Evolutionary conservation across 2,329 filamentous ascomycete genomes (phyloP), one percentile per base, ranked within the genome.

Genomic region (Lachnellula occidentalis): DNA sequence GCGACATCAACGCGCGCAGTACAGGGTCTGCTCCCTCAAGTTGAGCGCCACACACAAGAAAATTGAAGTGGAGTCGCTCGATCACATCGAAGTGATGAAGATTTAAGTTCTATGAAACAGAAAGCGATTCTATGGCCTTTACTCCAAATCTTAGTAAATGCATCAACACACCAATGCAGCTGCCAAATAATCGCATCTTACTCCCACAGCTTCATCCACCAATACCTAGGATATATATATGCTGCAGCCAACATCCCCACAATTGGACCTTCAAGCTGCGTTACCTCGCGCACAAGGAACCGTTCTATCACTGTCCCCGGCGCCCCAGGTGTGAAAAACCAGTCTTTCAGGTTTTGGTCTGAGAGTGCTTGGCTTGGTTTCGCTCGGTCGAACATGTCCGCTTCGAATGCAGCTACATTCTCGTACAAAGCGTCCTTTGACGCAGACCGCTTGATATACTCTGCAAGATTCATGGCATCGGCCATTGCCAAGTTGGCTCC

Each of bases 401-500:
- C 24, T 45, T 61, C 59, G 19, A 53, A 58, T 4, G 8, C 15
- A 15, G 22, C 31, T 1, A 61, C 37, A 24, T 49, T 48, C 21
- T 41, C 45, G 22, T 46, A 21, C 41, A 59, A n/a, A 6, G 19
- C 19, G 5, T 12, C 45, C 14, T 36, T 50, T n/a, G 50, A 36
- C 4, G 31, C 19, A 11, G 34, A 42, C 9, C 45, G 46, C n/a
- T 4, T 15, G 15, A 76, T 61, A 54, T 72, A 73, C 69, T 70
- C 72, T 1, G 71, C 69, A 1, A 76, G 63, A 37, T 73, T 71
- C 47, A 72, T 65, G 1, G 69, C 71, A 55, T 76, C 74, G 2
- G 65, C 55, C 53, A 75, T 51, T 11, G 58, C 61, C 60, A 70
- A 63, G 50, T 72, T 73, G 2, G 65, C 67, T 15, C 62, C 76